Conservation (phyloP, 352 stramenopile genomes). For the Pilasporangium apinafurcum region DNA sequence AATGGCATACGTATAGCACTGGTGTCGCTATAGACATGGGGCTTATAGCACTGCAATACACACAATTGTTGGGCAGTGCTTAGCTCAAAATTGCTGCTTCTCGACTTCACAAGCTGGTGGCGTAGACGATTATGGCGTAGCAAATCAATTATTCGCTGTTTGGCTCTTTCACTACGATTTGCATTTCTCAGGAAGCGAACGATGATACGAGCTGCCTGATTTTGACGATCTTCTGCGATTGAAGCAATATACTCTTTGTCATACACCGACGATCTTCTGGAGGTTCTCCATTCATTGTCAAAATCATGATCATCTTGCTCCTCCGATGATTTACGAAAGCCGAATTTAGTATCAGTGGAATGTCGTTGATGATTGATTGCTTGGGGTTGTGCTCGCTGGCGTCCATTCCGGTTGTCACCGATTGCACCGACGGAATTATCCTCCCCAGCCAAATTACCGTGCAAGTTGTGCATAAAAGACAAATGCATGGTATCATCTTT, state of each 20-base stretch:
- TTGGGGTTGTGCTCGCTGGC: no score
- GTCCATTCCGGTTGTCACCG: no score
- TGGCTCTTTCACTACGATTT: slow-evolving; percentile 16
- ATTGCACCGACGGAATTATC: no score
- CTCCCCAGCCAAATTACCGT: no score
- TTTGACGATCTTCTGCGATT: slow-evolving; percentile 15
- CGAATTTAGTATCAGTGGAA: no score
- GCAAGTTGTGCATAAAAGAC: no score
- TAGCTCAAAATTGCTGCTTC: slow-evolving; percentile 11
- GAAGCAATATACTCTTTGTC: neutral
- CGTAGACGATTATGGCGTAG: slow-evolving; percentile 22
- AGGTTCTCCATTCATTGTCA: neutral
- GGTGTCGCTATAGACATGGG: slow-evolving; percentile 29
- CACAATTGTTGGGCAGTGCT: slow-evolving; percentile 37
- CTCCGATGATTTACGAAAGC: no score
- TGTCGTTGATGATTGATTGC: no score
- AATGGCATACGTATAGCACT: neutral
- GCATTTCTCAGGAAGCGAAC: slow-evolving; percentile 41
- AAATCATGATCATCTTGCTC: no score
- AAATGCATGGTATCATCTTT: no score
- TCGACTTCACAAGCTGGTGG: slow-evolving; percentile 12
- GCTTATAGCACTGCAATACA: slow-evolving; percentile 61
- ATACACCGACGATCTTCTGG: neutral
- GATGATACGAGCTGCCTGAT: slow-evolving; percentile 49
- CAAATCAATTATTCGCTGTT: slow-evolving; percentile 17